These are phyloP conservation scores for Drosera capensis DNA, from an alignment of 148 eudicot genomes.

Conservation along the genomic window DNA sequence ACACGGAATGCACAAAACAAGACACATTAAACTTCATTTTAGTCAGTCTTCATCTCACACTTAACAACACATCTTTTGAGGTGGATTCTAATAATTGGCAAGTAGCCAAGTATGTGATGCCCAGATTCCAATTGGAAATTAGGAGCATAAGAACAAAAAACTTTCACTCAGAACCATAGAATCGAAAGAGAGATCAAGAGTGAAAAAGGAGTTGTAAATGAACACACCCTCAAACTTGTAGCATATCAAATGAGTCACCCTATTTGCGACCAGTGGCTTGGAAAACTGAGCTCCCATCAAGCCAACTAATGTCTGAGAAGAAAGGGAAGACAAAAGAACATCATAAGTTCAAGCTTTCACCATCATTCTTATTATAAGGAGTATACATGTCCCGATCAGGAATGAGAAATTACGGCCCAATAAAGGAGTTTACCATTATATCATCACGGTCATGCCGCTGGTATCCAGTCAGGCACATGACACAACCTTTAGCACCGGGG, in stretches of 20 bases:
- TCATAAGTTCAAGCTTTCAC: too few species aligned
- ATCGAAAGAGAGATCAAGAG: constrained; percentile 1
- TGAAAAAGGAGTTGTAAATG: constrained; percentile 1
- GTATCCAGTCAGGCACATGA: constrained; percentile 86
- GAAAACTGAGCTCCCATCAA: constrained; percentile 80
- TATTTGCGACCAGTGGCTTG: constrained; percentile 63
- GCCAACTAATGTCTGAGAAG: constrained; percentile 25
- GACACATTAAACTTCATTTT: too few species aligned
- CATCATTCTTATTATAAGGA: neutral
- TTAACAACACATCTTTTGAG: too few species aligned
- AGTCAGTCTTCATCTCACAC: too few species aligned
- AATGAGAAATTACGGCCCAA: neutral
- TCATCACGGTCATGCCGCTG: constrained; percentile 60
- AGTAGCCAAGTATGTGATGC: too few species aligned
- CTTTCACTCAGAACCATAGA: neutral
- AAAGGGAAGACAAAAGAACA: neutral
- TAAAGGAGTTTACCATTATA: constrained; percentile 48
- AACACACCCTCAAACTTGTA: constrained; percentile 63
- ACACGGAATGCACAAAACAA: too few species aligned
- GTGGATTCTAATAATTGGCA: too few species aligned
- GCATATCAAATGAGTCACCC: constrained; percentile 91
- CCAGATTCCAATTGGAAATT: too few species aligned
- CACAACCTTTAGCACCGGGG: constrained; percentile 55
- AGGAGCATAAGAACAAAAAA: too few species aligned
- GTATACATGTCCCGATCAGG: neutral